Evolutionary conservation across 192 early-diverging fungal genomes (phyloP), one percentile per base, ranked within the genome.

Genomic region (Rhizophagus clarus): DNA sequence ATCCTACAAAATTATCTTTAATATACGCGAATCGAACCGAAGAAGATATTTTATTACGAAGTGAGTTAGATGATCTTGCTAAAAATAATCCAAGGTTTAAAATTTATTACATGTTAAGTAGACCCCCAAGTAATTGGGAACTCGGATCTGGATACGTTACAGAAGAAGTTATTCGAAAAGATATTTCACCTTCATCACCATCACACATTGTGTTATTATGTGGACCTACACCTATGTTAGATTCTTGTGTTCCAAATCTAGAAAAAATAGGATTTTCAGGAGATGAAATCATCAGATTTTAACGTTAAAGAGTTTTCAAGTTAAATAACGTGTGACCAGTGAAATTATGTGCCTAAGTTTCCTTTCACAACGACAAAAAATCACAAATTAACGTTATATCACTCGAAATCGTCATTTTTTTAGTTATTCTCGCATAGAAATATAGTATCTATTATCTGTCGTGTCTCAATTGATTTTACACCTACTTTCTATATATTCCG

Each of bases 21-120:
- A 81, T 97, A 61, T 95, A 91, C 84, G 91, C 91, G 67, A 95
- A 95, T 82, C 87, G 89, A 64, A 88, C 89, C n/a, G 94, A 94
- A 78, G 83, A 92, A 66, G 95, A 96, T 84, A 94, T 96, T 70
- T 82, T 96, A 61, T 80, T 96, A 79, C 85, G 90, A 63, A 84
- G 89, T 76, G 88, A 91, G 62, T 80, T 97, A 26, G 93, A 95
- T 79, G 81, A 81, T 2, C 76, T 89, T 42, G 90, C 86, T 24
- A 81, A 84, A 72, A 84, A 88, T 76, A 83, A 93, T 81, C 90
- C 81, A 60, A 82, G 87, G 14, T 88, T 97, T 84, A 84, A 85
- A 66, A 85, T 96, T 67, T 86, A 88, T 86, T 92, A 95, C 81
- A 81, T 88, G 28, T 61, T 95, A 37, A 87, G 91, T 10, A 42